A percentile compares a stretch with the other conserved stretches of the same genome.
Evolutionary conservation across 768 basidiomycete species (phyloP).

Genomic region (Collybia sp.): DNA sequence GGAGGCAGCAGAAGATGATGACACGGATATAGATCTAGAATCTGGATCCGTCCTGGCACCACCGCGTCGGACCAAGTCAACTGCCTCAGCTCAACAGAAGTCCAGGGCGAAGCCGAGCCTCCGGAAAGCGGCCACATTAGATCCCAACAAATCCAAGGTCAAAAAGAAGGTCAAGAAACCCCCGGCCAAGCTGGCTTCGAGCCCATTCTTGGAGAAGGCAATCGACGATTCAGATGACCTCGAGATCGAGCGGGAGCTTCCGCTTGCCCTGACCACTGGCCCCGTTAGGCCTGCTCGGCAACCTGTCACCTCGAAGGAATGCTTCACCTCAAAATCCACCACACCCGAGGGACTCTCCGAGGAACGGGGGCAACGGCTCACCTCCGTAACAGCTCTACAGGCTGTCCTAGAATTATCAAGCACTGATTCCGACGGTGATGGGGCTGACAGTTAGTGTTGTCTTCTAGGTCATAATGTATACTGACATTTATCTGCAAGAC

Average conservation of each 20-base stretch:
- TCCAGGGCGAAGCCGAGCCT: conserved; percentile 31
- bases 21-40: conserved; percentile 64
- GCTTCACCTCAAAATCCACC: not conserved
- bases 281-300: conserved; percentile 1
- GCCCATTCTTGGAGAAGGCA: conserved; percentile 39
- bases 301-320: conserved; percentile 1
- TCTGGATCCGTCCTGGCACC: conserved; percentile 39
- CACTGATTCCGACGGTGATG: conserved; percentile 5
- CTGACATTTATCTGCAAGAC: not conserved
- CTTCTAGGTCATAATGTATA: not conserved
- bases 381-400: conserved; percentile 1
- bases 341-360: not conserved
- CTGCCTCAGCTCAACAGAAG: conserved; percentile 19
- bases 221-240: conserved; percentile 52
- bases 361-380: not conserved
- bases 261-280: conserved; percentile 6
- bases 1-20: conserved; percentile 56
- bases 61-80: conserved; percentile 49
- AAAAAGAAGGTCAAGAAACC: conserved; percentile 18
- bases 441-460: not conserved
- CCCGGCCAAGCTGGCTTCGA: conserved; percentile 21
- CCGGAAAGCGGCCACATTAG: conserved; percentile 42
- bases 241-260: conserved; percentile 45
- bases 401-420: conserved; percentile 9
- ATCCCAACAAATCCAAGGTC: conserved; percentile 19